Conservation (phyloP, 129 eudicot species). For the Flaveria ramosissima region DNA sequence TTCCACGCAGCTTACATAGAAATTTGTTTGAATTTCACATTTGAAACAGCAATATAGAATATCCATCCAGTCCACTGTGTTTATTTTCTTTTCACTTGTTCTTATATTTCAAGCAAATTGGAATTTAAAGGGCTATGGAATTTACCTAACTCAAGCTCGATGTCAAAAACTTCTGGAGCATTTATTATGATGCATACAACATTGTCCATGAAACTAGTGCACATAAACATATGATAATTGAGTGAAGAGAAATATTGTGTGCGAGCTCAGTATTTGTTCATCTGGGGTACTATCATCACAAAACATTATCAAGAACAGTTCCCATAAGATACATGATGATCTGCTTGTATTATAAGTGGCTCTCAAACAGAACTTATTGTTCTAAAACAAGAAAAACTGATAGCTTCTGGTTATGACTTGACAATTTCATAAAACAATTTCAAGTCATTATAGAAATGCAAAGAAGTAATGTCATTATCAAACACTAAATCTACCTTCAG, state of each 20-base stretch:
- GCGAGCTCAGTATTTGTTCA: slow-evolving; percentile 14
- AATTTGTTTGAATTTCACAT: slow-evolving; percentile 9
- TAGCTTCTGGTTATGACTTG: slow-evolving; percentile 9
- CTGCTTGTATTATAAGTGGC: not conserved
- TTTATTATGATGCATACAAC: not conserved
- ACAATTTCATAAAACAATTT: slow-evolving; percentile 3
- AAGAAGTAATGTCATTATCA: not conserved
- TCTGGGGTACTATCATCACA: not conserved
- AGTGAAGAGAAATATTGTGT: slow-evolving; percentile 5
- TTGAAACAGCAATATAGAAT: not conserved
- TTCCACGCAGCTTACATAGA: slow-evolving; percentile 21
- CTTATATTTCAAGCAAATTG: slow-evolving; percentile 9
- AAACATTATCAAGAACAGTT: not conserved
- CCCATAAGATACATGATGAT: not conserved
- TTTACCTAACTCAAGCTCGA: slow-evolving; percentile 12
- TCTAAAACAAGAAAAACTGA: slow-evolving; percentile 11
- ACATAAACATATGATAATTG: slow-evolving; percentile 4
- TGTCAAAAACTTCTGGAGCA: slow-evolving; percentile 4
- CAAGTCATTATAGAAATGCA: not conserved
- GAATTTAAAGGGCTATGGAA: slow-evolving; percentile 6
- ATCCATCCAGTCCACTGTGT: not conserved
- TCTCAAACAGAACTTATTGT: not conserved
- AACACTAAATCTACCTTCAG: not conserved
- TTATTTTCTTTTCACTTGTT: not conserved
- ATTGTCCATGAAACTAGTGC: slow-evolving; percentile 11